Evolutionary conservation across 306 rosid genomes (phyloP).

Genomic region (Luffa aegyptiaca): DNA sequence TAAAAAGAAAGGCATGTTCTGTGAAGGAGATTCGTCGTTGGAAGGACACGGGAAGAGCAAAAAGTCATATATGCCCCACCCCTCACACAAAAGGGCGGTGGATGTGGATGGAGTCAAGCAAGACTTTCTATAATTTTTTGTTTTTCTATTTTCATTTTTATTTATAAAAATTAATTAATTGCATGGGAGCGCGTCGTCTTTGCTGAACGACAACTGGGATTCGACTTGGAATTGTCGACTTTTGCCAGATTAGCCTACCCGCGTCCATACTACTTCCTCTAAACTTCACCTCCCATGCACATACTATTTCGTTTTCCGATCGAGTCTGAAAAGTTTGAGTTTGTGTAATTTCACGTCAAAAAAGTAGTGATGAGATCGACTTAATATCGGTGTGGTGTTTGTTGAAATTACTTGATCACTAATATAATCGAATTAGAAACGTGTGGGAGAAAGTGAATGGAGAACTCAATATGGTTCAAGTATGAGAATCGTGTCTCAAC

Average conservation of each 20-base stretch:
- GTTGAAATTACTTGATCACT: neutral
- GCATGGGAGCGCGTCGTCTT: neutral
- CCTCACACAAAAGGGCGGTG: neutral
- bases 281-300: neutral
- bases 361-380: no score
- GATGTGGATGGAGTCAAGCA: no score
- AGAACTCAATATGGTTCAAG: no score
- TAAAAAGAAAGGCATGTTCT: neutral
- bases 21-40: neutral
- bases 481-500: no score
- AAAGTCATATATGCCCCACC: constrained; percentile 8
- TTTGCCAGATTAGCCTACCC: neutral
- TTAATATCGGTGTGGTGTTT: neutral
- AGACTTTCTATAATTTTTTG: neutral
- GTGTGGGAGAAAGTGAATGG: no score
- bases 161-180: neutral
- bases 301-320: neutral
- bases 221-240: neutral
- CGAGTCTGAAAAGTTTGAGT: neutral
- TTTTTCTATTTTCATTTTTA: neutral
- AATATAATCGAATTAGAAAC: neutral
- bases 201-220: constrained; percentile 7
- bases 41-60: neutral
- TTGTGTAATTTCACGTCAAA: neutral
- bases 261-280: neutral